These are phyloP conservation scores for Mucor lusitanicus DNA, from an alignment of 371 early-diverging fungal species.

Conservation along the genomic window DNA sequence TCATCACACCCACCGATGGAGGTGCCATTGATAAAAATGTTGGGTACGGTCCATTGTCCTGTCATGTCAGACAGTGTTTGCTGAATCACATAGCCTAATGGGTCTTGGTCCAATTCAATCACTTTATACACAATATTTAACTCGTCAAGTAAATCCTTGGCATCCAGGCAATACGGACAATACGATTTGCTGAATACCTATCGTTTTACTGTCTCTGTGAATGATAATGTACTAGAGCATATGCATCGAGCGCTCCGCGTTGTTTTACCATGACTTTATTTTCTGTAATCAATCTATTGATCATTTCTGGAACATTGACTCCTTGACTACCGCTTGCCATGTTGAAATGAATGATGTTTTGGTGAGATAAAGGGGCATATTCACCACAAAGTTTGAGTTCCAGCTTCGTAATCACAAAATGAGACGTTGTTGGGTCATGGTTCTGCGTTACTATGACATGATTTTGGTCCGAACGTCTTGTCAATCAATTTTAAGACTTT, in stretches of 20 bases:
- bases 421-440: no score
- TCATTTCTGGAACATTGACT: background rate
- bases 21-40: conserved; percentile 75
- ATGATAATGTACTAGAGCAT: background rate
- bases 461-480: no score
- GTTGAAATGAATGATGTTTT: no score
- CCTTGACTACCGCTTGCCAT: background rate
- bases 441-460: no score
- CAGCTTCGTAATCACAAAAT: no score
- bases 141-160: background rate
- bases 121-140: background rate
- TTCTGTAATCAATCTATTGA: background rate
- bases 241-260: background rate
- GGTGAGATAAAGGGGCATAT: no score
- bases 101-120: background rate
- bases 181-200: background rate
- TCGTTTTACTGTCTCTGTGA: no score
- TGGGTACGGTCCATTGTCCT: conserved; percentile 71
- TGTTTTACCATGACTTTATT: background rate
- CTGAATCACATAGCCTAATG: conserved; percentile 64
- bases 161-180: background rate
- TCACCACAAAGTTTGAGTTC: no score
- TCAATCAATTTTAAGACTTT: no score
- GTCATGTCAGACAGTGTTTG: conserved; percentile 60
- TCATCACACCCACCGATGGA: conserved; percentile 72